Conservation (phyloP, 768 basidiomycete species). For the Suillus discolor region DNA sequence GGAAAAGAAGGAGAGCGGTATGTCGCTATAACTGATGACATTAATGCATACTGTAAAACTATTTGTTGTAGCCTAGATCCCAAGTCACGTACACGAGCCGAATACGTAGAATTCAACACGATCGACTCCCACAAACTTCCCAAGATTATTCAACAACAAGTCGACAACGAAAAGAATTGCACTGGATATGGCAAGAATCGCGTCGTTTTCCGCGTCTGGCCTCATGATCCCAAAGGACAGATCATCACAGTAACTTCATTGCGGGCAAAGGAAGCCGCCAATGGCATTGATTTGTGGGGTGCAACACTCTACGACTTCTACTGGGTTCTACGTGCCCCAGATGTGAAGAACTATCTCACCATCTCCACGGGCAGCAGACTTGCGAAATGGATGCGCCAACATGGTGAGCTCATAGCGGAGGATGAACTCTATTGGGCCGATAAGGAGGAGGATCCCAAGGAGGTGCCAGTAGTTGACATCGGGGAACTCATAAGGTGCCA, state of each 20-base stretch:
- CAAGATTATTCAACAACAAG: background rate
- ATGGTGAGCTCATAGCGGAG: constrained; percentile 20
- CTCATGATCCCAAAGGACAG: constrained; percentile 24
- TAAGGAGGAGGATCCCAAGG: constrained; percentile 24
- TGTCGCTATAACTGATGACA: background rate
- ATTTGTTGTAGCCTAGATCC: background rate
- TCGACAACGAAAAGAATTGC: background rate
- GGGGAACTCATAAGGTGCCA: constrained; percentile 15
- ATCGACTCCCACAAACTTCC: constrained; percentile 3
- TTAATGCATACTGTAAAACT: too few relatives aligned
- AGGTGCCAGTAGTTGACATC: constrained; percentile 18
- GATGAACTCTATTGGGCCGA: constrained; percentile 24
- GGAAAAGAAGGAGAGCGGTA: constrained; percentile 5
- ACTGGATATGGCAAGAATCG: constrained; percentile 16
- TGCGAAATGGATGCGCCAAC: constrained; percentile 10
- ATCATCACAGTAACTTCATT: background rate
- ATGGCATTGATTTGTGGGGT: constrained; percentile 25
- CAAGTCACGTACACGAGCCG: background rate
- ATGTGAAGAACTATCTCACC: constrained; percentile 3
- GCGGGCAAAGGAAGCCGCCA: constrained; percentile 22
- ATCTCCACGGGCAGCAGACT: constrained; percentile 24
- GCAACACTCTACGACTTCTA: constrained; percentile 31
- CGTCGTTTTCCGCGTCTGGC: constrained; percentile 25
- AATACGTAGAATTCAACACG: background rate
- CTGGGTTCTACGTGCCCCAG: constrained; percentile 10